Evolutionary conservation across 257 asterid species (phyloP), one percentile per base, ranked within the genome.

Genomic region (Solanum chiquidenum): DNA sequence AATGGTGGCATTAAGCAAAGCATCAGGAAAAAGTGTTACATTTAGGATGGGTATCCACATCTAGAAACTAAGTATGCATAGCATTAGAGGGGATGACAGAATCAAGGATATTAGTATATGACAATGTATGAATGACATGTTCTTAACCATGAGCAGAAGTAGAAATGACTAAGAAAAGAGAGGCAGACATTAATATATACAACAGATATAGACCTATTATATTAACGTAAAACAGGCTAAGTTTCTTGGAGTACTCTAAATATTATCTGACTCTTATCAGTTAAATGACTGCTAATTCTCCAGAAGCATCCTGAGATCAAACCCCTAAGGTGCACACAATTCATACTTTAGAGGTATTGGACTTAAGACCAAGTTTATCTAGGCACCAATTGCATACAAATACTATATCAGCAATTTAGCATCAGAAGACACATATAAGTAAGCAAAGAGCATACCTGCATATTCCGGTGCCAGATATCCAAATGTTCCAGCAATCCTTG

Each of bases 391-490:
- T 42, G 35, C 62, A 80, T 29, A 29, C 85, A 80, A 9, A 20
- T 80, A 80, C 7, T 46, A 29, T 16, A 46, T 29, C 85, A 80
- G 18, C 40, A 80, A 80, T 9, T 77, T 9, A 9, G 68, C 6
- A 46, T 80, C 40, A 27, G 29, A 83, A 60, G 14, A 25, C 62
- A 35, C 46, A 16, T 62, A 80, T 4, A 25, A 33, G 25, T 3
- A 86, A 42, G 16, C 3, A 75, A 68, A 62, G 84, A 27, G 49
- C 82, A 44, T 90, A 96, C 98, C 98, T 91, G 99, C 99, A 91
- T 96, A 96, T 91, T 96, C 99, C 0, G 99, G 99, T 37, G 99
- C 99, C 25, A 96, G 91, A 91, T 96, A 95, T 72, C 99, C 99
- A 29, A 96, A 96, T 2, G 99, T 96, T 49, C 98, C 99, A 33